These are phyloP conservation scores for Acacia pycnantha DNA, from an alignment of 331 rosid species.

Conservation along the genomic window DNA sequence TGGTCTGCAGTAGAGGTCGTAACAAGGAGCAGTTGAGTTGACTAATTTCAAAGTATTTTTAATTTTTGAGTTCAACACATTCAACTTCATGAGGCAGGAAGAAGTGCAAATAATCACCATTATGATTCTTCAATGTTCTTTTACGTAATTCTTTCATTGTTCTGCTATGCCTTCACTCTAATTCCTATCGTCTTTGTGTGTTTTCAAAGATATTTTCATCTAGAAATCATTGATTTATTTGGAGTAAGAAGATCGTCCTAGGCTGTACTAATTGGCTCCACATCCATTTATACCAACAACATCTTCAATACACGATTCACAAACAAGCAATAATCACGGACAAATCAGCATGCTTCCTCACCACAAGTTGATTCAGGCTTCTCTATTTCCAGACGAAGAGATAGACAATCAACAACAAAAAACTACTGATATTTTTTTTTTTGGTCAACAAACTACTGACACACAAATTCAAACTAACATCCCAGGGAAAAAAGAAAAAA, in stretches of 20 bases:
- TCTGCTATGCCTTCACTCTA: background rate
- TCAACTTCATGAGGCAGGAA: background rate
- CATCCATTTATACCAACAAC: background rate
- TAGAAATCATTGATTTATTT: background rate
- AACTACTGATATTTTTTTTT: too few relatives aligned
- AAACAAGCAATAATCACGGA: background rate
- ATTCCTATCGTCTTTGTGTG: background rate
- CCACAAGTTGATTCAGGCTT: background rate
- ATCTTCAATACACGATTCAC: too few relatives aligned
- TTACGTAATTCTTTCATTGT: background rate
- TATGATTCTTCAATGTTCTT: background rate
- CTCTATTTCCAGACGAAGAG: background rate
- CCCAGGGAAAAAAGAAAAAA: background rate
- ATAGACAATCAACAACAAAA: background rate
- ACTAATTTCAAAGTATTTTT: background rate
- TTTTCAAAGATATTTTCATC: background rate
- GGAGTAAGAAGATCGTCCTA: background rate
- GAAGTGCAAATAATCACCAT: background rate
- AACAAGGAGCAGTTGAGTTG: background rate
- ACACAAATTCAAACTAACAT: background rate
- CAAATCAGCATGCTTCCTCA: background rate
- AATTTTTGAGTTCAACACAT: background rate
- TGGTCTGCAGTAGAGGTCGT: background rate
- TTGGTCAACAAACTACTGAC: too few relatives aligned
- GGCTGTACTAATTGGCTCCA: background rate